These are phyloP conservation scores for Blastobotrys persicus DNA, from an alignment of 1,139 yeast genomes.

Conservation along the genomic window DNA sequence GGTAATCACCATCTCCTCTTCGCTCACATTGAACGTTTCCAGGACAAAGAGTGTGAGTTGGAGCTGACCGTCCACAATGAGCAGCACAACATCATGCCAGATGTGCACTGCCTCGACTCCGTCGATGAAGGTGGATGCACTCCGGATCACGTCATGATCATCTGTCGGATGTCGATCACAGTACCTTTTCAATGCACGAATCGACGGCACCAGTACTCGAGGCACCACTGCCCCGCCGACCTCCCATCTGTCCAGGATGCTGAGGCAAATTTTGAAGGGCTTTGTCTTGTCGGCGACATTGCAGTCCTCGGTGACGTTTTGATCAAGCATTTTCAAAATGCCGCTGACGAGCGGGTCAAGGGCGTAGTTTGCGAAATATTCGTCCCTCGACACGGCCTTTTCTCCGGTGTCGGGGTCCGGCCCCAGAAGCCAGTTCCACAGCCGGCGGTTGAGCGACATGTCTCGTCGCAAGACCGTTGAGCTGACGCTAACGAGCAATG, in stretches of 20 bases:
- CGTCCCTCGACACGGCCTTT: conserved; percentile 37
- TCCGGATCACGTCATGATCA: conserved; percentile 47
- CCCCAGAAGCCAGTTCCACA: conserved; percentile 91
- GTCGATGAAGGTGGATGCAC: conserved; percentile 73
- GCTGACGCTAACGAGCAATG: conserved; percentile 62
- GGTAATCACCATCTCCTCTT: conserved; percentile 76
- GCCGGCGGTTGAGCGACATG: conserved; percentile 87
- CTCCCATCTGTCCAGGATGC: conserved; percentile 92
- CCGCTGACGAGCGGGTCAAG: conserved; percentile 51
- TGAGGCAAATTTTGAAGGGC: conserved; percentile 61
- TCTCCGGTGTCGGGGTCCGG: conserved; percentile 43
- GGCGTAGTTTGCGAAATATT: conserved; percentile 62
- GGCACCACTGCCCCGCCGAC: conserved; percentile 75
- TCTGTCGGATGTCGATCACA: conserved; percentile 22
- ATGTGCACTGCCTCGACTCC: conserved; percentile 77
- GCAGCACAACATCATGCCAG: conserved; percentile 62
- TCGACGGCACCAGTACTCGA: conserved; percentile 59
- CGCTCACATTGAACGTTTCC: conserved; percentile 66
- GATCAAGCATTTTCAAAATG: conserved; percentile 48
- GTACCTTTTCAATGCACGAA: conserved; percentile 38
- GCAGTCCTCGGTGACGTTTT: conserved; percentile 26
- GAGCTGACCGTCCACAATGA: conserved; percentile 38
- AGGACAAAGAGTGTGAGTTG: conserved; percentile 58
- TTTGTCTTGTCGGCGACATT: conserved; percentile 40
- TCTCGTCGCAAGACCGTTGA: conserved; percentile 73